phyloP scores from a whole-genome alignment of 768 basidiomycete species.

The Lactarius hatsudake region DNA sequence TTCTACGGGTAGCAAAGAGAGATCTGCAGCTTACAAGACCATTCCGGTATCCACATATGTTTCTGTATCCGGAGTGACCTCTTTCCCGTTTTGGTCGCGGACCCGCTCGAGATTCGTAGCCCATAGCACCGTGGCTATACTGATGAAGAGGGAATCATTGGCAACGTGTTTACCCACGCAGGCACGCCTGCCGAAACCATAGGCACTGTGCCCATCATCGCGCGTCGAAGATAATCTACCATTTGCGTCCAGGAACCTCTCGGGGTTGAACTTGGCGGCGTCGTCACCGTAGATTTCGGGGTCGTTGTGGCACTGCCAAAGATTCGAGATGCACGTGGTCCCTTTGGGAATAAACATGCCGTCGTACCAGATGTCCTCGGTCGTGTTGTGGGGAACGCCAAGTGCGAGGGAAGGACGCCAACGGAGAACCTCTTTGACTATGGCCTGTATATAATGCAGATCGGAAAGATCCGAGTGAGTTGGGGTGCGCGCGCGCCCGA shows the following conservation, averaged over 20 bases:
- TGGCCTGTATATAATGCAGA: conserved; percentile 14
- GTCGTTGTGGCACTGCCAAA: conserved; percentile 16
- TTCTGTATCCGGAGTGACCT: conserved; percentile 3
- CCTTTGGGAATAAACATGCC: conserved; percentile 36
- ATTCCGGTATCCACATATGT: conserved; percentile 13
- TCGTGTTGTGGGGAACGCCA: conserved; percentile 7
- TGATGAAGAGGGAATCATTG: conserved; percentile 25
- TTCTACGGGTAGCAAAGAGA: neutral
- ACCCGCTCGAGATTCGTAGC: conserved; percentile 20
- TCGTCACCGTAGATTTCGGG: conserved; percentile 19
- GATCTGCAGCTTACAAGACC: conserved; percentile 17
- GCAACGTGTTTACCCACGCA: conserved; percentile 27
- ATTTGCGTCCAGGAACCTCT: conserved; percentile 24
- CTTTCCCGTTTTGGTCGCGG: conserved; percentile 7
- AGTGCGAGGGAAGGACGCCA: conserved; percentile 11
- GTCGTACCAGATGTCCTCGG: conserved; percentile 33
- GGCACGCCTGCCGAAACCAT: conserved; percentile 20
- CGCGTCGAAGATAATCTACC: conserved; percentile 6
- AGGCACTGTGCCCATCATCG: conserved; percentile 20
- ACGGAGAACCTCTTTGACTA: conserved; percentile 11
- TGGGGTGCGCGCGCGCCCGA: conserved; percentile 6
- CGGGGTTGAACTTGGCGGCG: conserved; percentile 25
- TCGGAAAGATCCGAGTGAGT: conserved; percentile 3
- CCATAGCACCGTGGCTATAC: conserved; percentile 26
- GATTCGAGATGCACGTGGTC: conserved; percentile 34